Evolutionary conservation across 352 stramenopile genomes (phyloP).

Genomic region (Bremia lactucae): DNA sequence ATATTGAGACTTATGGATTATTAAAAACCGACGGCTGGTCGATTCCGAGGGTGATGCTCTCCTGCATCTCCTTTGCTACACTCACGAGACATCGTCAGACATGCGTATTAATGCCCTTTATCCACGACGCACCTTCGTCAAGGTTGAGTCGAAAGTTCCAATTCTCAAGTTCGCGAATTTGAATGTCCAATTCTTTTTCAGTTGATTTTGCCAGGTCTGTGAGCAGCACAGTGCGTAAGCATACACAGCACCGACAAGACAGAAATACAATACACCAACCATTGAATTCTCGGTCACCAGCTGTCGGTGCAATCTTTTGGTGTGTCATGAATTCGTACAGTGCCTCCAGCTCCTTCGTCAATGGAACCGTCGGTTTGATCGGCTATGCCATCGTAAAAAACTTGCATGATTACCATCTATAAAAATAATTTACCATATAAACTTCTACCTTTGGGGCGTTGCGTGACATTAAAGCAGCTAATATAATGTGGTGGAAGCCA

Average conservation of each 20-base stretch:
- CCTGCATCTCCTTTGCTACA: constrained; percentile 28
- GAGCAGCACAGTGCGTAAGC: neutral
- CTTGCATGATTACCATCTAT: too few species aligned
- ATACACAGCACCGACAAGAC: neutral
- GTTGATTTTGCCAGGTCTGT: constrained; percentile 37
- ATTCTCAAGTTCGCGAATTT: constrained; percentile 72
- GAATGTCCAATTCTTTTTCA: constrained; percentile 58
- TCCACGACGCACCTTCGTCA: constrained; percentile 61
- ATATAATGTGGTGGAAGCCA: neutral
- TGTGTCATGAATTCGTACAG: constrained; percentile 50
- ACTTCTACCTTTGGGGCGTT: constrained; percentile 20
- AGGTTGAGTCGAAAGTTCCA: constrained; percentile 75
- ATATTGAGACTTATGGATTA: neutral
- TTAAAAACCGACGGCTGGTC: too few species aligned
- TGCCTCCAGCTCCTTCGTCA: constrained; percentile 42
- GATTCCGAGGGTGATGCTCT: constrained; percentile 36
- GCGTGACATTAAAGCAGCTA: constrained; percentile 10
- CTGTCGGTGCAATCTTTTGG: constrained; percentile 26
- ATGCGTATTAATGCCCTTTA: too few species aligned
- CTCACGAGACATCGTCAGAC: constrained; percentile 1
- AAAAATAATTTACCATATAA: too few species aligned
- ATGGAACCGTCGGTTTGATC: constrained; percentile 32
- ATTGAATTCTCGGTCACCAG: constrained; percentile 30
- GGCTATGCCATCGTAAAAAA: constrained; percentile 20
- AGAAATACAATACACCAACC: too few species aligned